phyloP scores from a whole-genome alignment of 345 rosid genomes.

The Lenwebbia sp. region DNA sequence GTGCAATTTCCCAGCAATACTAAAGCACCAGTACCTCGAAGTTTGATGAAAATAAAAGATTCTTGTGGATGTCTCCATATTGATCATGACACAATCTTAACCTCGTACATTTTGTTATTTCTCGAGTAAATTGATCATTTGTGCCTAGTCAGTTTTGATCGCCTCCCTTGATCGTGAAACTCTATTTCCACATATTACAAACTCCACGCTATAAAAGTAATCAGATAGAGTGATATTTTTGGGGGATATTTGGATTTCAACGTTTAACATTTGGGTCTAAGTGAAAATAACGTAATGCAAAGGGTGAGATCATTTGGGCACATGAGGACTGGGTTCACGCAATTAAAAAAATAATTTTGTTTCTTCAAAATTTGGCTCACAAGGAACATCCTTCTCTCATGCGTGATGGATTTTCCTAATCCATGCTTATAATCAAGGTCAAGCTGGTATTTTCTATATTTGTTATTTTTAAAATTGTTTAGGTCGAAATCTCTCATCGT shows the following conservation, averaged over 20 bases:
- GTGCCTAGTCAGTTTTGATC: neutral
- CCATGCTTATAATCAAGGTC: neutral
- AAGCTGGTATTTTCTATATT: no score
- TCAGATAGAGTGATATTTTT: neutral
- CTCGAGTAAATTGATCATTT: neutral
- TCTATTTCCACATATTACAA: neutral
- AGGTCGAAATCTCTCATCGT: no score
- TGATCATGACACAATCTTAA: neutral
- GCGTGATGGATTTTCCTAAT: neutral
- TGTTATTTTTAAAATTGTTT: no score
- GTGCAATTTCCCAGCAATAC: neutral
- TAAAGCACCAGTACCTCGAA: rapidly evolving
- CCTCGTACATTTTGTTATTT: neutral
- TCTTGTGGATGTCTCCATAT: neutral
- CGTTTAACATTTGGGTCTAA: rapidly evolving
- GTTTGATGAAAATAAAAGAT: neutral
- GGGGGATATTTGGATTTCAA: neutral
- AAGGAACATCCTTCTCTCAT: neutral
- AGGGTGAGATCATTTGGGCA: neutral
- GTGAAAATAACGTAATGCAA: neutral
- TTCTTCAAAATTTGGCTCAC: neutral
- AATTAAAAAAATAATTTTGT: neutral
- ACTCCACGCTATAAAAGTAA: no score
- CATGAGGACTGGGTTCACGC: neutral
- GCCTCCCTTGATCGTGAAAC: neutral